Evolutionary conservation across 225 moss, liverwort and hornwort genomes (phyloP).

Genomic region (Anthoceros angustus): DNA sequence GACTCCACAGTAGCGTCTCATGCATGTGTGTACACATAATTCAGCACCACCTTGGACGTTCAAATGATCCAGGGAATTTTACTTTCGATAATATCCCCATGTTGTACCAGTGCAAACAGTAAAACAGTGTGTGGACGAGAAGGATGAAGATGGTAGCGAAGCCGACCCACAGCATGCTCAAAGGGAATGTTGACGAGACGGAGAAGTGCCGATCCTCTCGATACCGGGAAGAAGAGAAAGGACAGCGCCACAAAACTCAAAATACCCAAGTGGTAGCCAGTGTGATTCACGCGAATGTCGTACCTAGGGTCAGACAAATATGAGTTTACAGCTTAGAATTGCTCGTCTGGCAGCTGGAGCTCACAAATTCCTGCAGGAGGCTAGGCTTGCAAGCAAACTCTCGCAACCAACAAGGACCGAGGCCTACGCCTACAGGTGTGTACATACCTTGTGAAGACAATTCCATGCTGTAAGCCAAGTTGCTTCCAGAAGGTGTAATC

Average conservation of each 20-base stretch:
- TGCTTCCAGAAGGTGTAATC: not conserved
- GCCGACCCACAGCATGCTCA: constrained; percentile 47
- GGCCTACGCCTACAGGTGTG: not conserved
- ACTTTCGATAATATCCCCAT: too few relatives aligned
- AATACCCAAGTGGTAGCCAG: not conserved
- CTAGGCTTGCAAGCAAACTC: not conserved
- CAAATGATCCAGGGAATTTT: too few relatives aligned
- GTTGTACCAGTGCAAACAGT: constrained; percentile 21
- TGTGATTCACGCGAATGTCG: not conserved
- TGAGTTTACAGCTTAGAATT: not conserved
- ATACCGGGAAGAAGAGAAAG: constrained; percentile 44
- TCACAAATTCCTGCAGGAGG: not conserved
- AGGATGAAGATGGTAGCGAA: constrained; percentile 42
- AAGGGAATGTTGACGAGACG: constrained; percentile 38
- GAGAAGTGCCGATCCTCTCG: constrained; percentile 38
- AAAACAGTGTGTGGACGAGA: constrained; percentile 33
- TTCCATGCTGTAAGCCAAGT: not conserved
- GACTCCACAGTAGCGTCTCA: too few relatives aligned
- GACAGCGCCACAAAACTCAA: constrained; percentile 17
- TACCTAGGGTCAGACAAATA: not conserved
- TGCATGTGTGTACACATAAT: too few relatives aligned
- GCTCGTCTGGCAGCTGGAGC: not conserved
- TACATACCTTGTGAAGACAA: not conserved
- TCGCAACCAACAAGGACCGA: not conserved
- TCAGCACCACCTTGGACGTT: too few relatives aligned